A percentile compares a stretch with the other conserved stretches of the same genome.
Evolutionary conservation across 257 asterid genomes (phyloP).

Genomic region (Parsonsia alboflavescens): DNA sequence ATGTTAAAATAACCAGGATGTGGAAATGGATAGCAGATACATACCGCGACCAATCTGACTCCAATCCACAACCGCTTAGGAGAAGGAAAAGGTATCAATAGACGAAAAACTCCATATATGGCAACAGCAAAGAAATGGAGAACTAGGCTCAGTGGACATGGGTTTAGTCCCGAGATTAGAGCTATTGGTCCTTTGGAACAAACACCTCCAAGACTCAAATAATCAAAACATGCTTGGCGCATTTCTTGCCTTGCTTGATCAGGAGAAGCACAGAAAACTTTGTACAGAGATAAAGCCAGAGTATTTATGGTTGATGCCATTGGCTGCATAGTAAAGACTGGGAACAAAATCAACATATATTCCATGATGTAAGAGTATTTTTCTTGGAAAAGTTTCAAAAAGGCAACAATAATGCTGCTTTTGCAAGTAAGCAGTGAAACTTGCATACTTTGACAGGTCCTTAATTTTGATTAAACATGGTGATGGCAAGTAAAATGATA

Average conservation of each 20-base stretch:
- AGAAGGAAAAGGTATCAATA: slow-evolving; percentile 47
- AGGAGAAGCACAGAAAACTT: slow-evolving; percentile 47
- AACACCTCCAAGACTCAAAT: slow-evolving; percentile 49
- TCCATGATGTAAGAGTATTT: neutral
- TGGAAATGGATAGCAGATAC: slow-evolving; percentile 4
- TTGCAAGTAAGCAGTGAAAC: neutral
- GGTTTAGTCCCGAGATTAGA: slow-evolving; percentile 45
- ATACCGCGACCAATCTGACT: slow-evolving; percentile 37
- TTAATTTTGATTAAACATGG: neutral
- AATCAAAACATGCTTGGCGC: slow-evolving; percentile 51
- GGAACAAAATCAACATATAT: neutral
- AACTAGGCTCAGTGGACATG: slow-evolving; percentile 41
- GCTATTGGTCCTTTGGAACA: slow-evolving; percentile 48
- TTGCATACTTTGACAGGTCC: neutral
- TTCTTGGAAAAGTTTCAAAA: no score
- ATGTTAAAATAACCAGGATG: neutral
- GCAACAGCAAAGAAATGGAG: slow-evolving; percentile 49
- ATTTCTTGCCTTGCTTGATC: slow-evolving; percentile 52
- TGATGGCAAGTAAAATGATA: neutral
- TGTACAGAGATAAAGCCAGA: slow-evolving; percentile 45
- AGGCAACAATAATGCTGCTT: neutral
- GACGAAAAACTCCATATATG: slow-evolving; percentile 43
- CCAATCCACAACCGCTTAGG: slow-evolving; percentile 43
- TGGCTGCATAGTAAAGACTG: slow-evolving; percentile 31
- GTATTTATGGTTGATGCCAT: slow-evolving; percentile 53